Conservation (phyloP, 352 stramenopile species). For the Aphanomyces euteiches region DNA sequence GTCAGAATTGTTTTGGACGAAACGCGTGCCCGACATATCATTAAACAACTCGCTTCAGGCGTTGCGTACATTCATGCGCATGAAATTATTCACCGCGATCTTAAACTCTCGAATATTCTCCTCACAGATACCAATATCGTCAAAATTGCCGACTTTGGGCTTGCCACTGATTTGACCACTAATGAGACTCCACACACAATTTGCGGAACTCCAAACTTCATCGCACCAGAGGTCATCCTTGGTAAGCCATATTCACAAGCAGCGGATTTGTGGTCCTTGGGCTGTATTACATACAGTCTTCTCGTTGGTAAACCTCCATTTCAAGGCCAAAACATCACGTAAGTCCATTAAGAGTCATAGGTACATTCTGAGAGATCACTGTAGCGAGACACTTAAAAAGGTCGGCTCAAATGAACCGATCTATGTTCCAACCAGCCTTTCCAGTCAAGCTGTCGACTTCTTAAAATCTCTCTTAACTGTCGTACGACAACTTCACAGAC, state of each 20-base stretch:
- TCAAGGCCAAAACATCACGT: conserved; percentile 71
- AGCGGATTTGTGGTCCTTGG: conserved; percentile 77
- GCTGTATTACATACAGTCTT: conserved; percentile 74
- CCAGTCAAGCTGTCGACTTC: conserved; percentile 12
- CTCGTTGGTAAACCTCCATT: conserved; percentile 63
- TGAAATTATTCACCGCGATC: conserved; percentile 67
- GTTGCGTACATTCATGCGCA: conserved; percentile 58
- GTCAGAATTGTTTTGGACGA: conserved; percentile 9
- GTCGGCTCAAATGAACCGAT: conserved; percentile 6
- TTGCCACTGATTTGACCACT: conserved; percentile 41
- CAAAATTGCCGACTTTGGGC: conserved; percentile 28
- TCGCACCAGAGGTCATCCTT: conserved; percentile 66
- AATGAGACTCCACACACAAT: conserved; percentile 47
- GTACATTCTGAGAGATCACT: background rate
- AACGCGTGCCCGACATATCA: conserved; percentile 9
- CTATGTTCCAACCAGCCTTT: background rate
- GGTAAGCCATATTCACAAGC: conserved; percentile 49
- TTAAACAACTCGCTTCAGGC: conserved; percentile 35
- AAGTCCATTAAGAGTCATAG: background rate
- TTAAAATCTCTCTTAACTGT: conserved; percentile 15
- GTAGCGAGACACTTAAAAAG: conserved; percentile 29
- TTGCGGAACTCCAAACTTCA: conserved; percentile 81
- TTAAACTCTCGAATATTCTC: conserved; percentile 76
- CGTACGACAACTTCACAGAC: background rate
- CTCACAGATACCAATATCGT: conserved; percentile 36